Conservation (phyloP, 768 basidiomycete genomes). For the Leucocoprinus leucothites region DNA sequence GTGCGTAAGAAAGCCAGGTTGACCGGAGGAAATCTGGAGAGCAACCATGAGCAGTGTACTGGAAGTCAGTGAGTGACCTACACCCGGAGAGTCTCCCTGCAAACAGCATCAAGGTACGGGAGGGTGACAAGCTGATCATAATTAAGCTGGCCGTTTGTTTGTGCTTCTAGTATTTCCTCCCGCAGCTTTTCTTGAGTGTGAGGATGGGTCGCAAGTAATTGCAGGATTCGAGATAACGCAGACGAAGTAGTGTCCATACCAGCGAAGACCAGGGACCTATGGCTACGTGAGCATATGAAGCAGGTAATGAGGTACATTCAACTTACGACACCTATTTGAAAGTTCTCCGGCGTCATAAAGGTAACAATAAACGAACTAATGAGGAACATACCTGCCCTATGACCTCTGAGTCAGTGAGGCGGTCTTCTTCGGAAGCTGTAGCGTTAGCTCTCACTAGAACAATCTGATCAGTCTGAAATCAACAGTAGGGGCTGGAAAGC, state of each 20-base stretch:
- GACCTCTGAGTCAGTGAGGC: conserved; percentile 31
- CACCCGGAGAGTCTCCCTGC: conserved; percentile 31
- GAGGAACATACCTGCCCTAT: conserved; percentile 27
- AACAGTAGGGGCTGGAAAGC: conserved; percentile 8
- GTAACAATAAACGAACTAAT: not conserved
- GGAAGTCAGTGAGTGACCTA: conserved; percentile 9
- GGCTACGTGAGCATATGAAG: not conserved
- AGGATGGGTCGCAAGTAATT: conserved; percentile 21
- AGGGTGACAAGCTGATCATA: conserved; percentile 28
- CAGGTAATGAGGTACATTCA: not conserved
- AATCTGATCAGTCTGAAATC: not conserved
- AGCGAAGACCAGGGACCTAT: conserved; percentile 25
- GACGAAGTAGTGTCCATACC: conserved; percentile 28
- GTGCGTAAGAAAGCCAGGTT: conserved; percentile 13
- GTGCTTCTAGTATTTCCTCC: conserved; percentile 22
- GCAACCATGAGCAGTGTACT: not conserved
- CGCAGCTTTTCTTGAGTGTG: conserved; percentile 32
- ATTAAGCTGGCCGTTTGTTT: conserved; percentile 22
- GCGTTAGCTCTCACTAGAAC: conserved; percentile 36
- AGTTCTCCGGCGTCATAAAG: not conserved
- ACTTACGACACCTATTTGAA: conserved; percentile 5
- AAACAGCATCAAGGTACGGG: conserved; percentile 32
- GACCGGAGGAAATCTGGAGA: conserved; percentile 12
- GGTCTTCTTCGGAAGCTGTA: conserved; percentile 25
- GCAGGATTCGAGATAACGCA: conserved; percentile 24